A percentile compares a stretch with the other conserved stretches of the same genome.
Evolutionary conservation across 352 stramenopile species (phyloP).

Genomic region (Phytopythium sindhum): DNA sequence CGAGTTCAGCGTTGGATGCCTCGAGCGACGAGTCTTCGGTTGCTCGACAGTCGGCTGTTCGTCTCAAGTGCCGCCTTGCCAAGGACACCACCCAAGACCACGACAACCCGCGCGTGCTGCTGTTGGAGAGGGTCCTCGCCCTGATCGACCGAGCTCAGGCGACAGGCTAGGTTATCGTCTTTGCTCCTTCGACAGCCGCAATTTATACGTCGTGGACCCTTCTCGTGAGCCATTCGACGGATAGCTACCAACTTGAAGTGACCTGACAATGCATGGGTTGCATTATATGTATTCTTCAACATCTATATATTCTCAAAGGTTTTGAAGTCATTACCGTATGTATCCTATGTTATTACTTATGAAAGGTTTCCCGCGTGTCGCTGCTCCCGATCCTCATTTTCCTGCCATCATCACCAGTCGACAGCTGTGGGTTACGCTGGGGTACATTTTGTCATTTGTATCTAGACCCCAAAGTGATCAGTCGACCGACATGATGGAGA

Average conservation of each 20-base stretch:
- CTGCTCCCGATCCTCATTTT: neutral
- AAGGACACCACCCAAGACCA: neutral
- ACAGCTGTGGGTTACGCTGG: too few species aligned
- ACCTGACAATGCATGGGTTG: neutral
- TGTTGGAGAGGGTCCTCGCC: neutral
- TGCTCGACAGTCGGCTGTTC: neutral
- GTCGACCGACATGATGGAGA: slow-evolving; percentile 6
- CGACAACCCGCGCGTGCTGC: neutral
- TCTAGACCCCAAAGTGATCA: neutral
- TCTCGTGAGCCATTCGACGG: too few species aligned
- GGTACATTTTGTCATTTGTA: neutral
- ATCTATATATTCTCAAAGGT: too few species aligned
- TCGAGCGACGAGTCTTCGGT: neutral
- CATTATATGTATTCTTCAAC: too few species aligned
- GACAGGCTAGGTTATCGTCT: neutral
- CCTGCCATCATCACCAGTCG: neutral
- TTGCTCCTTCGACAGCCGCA: too few species aligned
- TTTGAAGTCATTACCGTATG: too few species aligned
- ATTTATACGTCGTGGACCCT: too few species aligned
- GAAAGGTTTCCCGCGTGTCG: neutral
- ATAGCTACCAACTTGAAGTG: neutral
- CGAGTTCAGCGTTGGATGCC: neutral
- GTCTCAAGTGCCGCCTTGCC: neutral
- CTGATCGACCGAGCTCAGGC: neutral
- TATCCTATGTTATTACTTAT: neutral